Base-by-base conservation (phyloP, 176 grass and related monocot species). In the Carex myosuroides region DNA sequence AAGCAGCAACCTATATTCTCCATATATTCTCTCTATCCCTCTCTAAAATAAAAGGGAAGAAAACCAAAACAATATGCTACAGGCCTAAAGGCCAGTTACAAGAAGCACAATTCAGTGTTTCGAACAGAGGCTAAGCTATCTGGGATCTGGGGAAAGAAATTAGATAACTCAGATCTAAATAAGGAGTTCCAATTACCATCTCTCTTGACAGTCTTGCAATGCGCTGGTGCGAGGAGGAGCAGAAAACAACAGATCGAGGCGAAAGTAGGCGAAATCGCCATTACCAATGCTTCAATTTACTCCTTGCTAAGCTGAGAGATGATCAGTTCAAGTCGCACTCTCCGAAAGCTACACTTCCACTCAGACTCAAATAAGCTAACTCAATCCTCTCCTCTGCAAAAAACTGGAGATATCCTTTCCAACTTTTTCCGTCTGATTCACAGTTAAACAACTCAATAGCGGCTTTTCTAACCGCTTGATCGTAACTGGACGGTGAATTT, bases 151-250 rank as follows among this genome's bases (percentile, higher is more conserved):
- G 46, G 35, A 79, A 14, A 37, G 41, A 50, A 33, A 7, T 16
- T 7, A 59, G 8, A 60, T 5, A n/a, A 0, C 52, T 13, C 22
- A 58, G 46, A 46, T 22, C 46, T 13, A 64, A 64, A 61, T 70
- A 53, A 84, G 72, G 44, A 59, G 33, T 55, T 35, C 13, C 3
- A 58, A 66, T 35, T 91, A 98, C 95, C 95, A 68, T 98, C 95
- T 88, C 95, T 91, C 84, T 98, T 98, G 56, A 98, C 95, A 60
- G 95, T 98, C 68, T 93, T 98, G 89, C 89, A 89, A 46, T 86
- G 74, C 53, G 83, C 89, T 18, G 84, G 53, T 64, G 21, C 84
- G 63, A 83, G 64, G 7, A 97, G 80, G 24, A 98, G 84, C 62
- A 94, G 12, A 11, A 91, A 80, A n/a, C 61, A 79, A 29, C 41